Evolutionary conservation across 805 yeast species (phyloP), one percentile per base, ranked within the genome.

Genomic region (Candida nemodendra): DNA sequence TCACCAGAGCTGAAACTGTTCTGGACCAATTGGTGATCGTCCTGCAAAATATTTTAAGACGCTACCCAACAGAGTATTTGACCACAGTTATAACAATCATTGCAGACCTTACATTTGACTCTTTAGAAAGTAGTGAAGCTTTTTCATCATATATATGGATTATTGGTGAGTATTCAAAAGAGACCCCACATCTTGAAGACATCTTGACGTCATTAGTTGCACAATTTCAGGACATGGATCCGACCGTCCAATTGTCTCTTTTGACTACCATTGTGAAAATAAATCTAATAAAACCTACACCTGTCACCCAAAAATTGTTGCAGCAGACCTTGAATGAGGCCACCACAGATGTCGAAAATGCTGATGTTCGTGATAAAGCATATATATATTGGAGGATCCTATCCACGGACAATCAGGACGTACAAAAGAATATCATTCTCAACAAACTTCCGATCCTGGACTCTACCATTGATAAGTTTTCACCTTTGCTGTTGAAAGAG

Each of bases 291-390:
- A 57, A 54, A 26, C 63, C 68, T 14, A 51, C 64, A 3, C 53
- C 60, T 4, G 46, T 45, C 11, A 57, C 61, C 35, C 67, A 75
- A 21, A 61, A 50, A 17, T 53, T 68, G 17, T 65, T 84, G 47
- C 90, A 84, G 52, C 67, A 65, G 29, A 70, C 79, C 5, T 69
- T 84, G 48, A 81, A 78, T 42, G 57, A 71, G 42, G 79, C 86
- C 8, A 83, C 89, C 4, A 75, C 73, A 41, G 72, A 76, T 29
- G 69, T 83, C 39, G 84, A 81, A 43, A 82, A 81, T 53, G 77
- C 87, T 2, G 95, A 84, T 55, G 83, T 84, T 18, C 72, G 93
- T 59, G 95, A 84, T 57, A 78, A 81, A 66, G 89, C 91, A 1
- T 84, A 74, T 57, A 67, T 84, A 28, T 84, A 83, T 56, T 84